Evolutionary conservation across 805 yeast species (phyloP), one percentile per base, ranked within the genome.

Genomic region (Yamadazyma ubonensis): DNA sequence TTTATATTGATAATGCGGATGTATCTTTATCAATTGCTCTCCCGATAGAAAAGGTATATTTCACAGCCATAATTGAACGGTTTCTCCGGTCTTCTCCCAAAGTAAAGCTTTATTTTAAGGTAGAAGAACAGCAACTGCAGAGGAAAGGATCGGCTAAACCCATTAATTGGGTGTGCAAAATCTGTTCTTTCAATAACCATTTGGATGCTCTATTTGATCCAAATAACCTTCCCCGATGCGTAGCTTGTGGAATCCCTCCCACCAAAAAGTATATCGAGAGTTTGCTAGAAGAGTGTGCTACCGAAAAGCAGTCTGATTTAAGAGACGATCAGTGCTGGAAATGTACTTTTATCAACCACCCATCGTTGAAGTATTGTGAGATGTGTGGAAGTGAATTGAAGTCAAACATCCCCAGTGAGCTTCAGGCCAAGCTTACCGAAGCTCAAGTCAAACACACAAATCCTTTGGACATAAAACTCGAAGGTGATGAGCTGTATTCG

Each of bases 281-380:
- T 28, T 14, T 34, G 9, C 20, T 29, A 17, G 20, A 5, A 10
- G 29, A 31, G 14, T 3, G 15, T 5, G 21, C 14, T 10, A 18
- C 6, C 11, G 29, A 25, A 7, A 21, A 21, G n/a, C 20, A 33
- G 27, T 19, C 9, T 5, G 23, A 30, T n/a, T 3, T 18, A 11
- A 19, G 47, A 35, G 49, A 44, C 17, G 68, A 67, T 25, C 70
- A 65, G 44, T 77, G 83, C 44, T 71, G 74, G 0, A 62, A 58
- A 35, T 86, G 95, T 50, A 86, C 98, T 0, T 91, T 89, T 53
- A 63, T 78, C 9, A 93, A 91, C 57, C 96, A 90, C 58, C 85
- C 89, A 0, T 78, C 86, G 2, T 67, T 91, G 70, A 61, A 70
- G 26, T 71, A 70, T 46, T 91, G 99, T 60, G 99, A 91, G 59